These are phyloP conservation scores for Globisporangium polare DNA, from an alignment of 352 stramenopile species.

Conservation along the genomic window DNA sequence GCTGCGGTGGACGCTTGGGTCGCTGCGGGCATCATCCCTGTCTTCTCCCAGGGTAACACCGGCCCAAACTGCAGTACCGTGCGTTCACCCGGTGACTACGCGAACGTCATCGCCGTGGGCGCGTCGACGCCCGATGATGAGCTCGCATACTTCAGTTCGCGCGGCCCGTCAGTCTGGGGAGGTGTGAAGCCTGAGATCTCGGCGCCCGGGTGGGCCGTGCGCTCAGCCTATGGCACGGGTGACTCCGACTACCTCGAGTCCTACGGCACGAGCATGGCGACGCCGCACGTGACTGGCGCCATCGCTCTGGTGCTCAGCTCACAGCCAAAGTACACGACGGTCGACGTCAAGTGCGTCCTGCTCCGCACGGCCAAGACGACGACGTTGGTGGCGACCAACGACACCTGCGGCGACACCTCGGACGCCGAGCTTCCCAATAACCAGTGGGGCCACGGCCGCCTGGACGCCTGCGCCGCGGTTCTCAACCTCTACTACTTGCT, in stretches of 20 bases:
- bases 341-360: constrained; percentile 3
- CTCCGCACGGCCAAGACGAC: constrained; percentile 9
- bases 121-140: no score
- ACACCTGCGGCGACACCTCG: no score
- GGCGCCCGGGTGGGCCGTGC: not conserved
- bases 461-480: no score
- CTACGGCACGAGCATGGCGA: constrained; percentile 14
- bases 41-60: no score
- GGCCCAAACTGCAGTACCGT: not conserved
- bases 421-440: no score
- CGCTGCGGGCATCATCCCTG: no score
- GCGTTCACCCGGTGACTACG: constrained; percentile 14
- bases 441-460: no score
- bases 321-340: constrained; percentile 8
- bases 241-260: constrained; percentile 11
- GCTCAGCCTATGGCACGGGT: not conserved
- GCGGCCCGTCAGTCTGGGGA: no score
- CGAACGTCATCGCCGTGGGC: constrained; percentile 23
- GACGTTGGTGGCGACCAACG: no score
- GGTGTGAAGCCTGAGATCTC: constrained; percentile 16
- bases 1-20: no score
- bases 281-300: constrained; percentile 20
- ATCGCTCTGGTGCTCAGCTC: constrained; percentile 20
- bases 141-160: no score
- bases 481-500: no score